A percentile compares a stretch with the other conserved stretches of the same genome.
Conservation (phyloP, 495 filamentous ascomycete species). For the Aspergillus steynii region DNA sequence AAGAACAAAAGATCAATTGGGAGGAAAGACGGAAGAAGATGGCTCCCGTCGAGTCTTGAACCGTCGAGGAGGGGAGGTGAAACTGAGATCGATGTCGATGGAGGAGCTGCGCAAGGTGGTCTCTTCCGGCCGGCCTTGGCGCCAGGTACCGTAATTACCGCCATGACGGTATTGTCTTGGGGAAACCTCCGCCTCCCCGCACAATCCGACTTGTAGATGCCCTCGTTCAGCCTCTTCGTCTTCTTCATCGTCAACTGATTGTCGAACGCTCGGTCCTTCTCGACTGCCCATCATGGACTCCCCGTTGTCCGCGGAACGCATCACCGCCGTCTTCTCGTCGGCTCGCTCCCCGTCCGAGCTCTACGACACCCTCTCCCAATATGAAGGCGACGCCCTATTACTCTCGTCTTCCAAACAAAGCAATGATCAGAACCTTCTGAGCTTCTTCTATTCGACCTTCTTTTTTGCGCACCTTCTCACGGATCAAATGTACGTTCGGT, state of each 20-base stretch:
- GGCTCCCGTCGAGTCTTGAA: conserved; percentile 40
- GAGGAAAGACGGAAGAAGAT: conserved; percentile 26
- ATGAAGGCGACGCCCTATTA: conserved; percentile 45
- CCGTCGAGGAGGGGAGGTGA: conserved; percentile 23
- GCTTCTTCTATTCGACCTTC: conserved; percentile 51
- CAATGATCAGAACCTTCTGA: conserved; percentile 34
- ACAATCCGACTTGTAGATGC: conserved; percentile 11
- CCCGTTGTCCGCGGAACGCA: conserved; percentile 37
- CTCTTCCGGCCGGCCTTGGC: conserved; percentile 42
- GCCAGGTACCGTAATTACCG: conserved; percentile 17
- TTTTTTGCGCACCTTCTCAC: conserved; percentile 54
- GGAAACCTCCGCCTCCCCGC: conserved; percentile 40
- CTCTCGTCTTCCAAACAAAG: conserved; percentile 17
- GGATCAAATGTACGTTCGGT: conserved; percentile 46
- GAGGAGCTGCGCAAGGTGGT: conserved; percentile 51
- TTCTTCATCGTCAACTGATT: not conserved
- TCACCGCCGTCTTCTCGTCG: conserved; percentile 38
- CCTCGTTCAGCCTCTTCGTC: not conserved
- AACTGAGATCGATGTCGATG: conserved; percentile 37
- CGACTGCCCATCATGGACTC: conserved; percentile 30
- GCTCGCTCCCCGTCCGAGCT: conserved; percentile 40
- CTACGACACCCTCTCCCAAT: conserved; percentile 44
- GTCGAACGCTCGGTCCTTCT: not conserved
- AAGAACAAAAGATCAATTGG: conserved; percentile 34
- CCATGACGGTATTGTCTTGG: conserved; percentile 26